Evolutionary conservation across 371 early-diverging fungal genomes (phyloP), one percentile per base, ranked within the genome.

Genomic region (Funneliformis caledonium): DNA sequence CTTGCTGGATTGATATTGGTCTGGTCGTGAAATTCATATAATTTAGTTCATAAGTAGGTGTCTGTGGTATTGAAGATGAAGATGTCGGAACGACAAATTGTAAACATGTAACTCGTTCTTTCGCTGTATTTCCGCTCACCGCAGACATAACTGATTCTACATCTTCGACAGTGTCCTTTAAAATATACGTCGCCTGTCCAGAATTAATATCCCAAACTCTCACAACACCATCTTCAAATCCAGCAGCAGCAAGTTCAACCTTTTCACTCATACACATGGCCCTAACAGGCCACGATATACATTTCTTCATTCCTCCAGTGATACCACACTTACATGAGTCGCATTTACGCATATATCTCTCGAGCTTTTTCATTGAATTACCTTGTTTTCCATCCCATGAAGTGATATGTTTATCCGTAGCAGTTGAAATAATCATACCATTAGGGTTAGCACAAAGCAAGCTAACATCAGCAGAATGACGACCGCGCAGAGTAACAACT

Each of bases 191-290:
- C 4, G 68, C 72, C 45, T 80, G 80, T 4, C 80, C 80, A 33
- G 80, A 72, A 31, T 61, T 37, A 43, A 80, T 60, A 22, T 80
- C 80, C 80, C 80, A 80, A 43, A 80, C 80, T 47, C 80, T 22
- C 16, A 80, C 72, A 19, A 80, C 80, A 45, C 80, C 80, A 69
- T 80, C 80, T 72, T 80, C 80, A 60, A 80, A 80, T n/a, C 80
- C 80, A 22, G 80, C 80, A 16, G 80, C 80, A n/a, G 72, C 69
- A n/a, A 70, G n/a, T 26, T 70, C 80, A 43, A 59, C 37, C 22
- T 69, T 70, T 61, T 80, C 80, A 43, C 33, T 70, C 69, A 61
- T 72, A 47, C 80, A 80, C 59, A 80, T 42, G 4, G 69, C 26
- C 8, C 80, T 80, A 26, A 80, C 80, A 6, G 80, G 72, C 80